Base-by-base conservation (phyloP, 352 stramenopile genomes). In the Halophytophthora polymorphica region DNA sequence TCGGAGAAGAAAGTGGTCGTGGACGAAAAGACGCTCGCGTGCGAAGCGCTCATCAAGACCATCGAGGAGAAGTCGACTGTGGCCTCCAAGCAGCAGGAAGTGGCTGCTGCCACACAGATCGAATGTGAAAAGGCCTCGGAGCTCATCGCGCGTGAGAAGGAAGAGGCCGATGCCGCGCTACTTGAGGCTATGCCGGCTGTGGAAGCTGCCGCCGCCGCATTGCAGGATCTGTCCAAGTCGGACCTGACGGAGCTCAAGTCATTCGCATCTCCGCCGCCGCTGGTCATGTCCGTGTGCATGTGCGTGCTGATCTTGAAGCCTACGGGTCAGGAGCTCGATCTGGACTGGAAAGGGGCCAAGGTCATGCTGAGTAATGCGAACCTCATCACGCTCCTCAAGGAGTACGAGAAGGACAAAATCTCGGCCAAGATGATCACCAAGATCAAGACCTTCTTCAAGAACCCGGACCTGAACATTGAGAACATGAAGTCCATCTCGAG, bases 361-460 rank as follows among this genome's bases (percentile, higher is more conserved):
- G 88, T 97, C 39, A 98, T 98, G 94, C 69, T 98, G 31, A 88
- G 82, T 42, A 96, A 98, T 18, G 75, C 86, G 0, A 95, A 93
- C 45, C 61, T 98, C 34, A 83, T 98, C 37, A 82, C 78, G 3
- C 71, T 91, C 21, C 67, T 98, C 3, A 98, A 98, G 46, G 86
- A 93, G 46, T 98, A 98, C 67, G 88, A 97, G 43, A 98, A 98
- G 51, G 92, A 98, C 61, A 95, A 91, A 51, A 97, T 98, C 48
- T 97, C 88, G 23, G 66, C 96, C 40, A 98, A 98, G 61, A 96
- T 97, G 90, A 97, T 98, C 53, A 85, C 85, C 4, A 95, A 93
- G 49, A 96, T 97, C 61, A 96, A 95, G 61, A 97, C 96, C 25
- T 96, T 98, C 38, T 88, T 92, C 65, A 96, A 97, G 50, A 95